Base-by-base conservation (phyloP, 176 grass and related monocot species). In the Echinochloa phyllopogon region DNA sequence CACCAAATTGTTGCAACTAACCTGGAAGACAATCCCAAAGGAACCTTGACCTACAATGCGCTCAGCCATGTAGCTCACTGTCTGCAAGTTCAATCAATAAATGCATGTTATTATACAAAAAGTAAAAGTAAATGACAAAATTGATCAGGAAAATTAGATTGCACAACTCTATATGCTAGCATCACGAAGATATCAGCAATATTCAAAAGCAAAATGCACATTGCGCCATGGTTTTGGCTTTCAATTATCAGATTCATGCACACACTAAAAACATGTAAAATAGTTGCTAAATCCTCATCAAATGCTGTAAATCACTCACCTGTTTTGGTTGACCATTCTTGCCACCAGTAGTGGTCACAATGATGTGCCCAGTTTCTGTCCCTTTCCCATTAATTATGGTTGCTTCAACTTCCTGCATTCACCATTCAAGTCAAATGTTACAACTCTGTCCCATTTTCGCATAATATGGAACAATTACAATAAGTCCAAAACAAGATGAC, bases 351-450 rank as follows among this genome's bases (percentile, higher is more conserved):
- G 87, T 94, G 24, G 93, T 94, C 17, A 94, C 93, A 83, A 94
- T 94, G 73, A 94, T 94, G 88, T 94, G 93, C 37, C 93, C 93
- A 76, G 93, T 89, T 85, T 94, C 93, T 18, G 93, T 94, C 51
- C 87, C 93, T 63, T 92, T 94, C 55, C 90, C 93, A 77, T 94
- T 87, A 80, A 94, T 84, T 62, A 94, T 82, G 37, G 89, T 90
- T 42, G 89, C 90, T 86, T 94, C 93, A 65, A 89, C 87, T 80
- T 92, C 93, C 93, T 94, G 87, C 48, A 90, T 21, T 81, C 75
- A 39, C 53, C 33, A 86, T 80, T 56, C 27, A 65, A 64, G n/a
- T 23, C 42, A 71, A 63, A 81, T 33, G 58, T 79, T 52, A 83
- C 0, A 4, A 8, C 2, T 18, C 51, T 21, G n/a, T 37, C 47